Percentiles rank a stretch among this genome's conserved stretches.
phyloP scores from a whole-genome alignment of 1,284 basidiomycete genomes.

The Ustilago vetiveriae region DNA sequence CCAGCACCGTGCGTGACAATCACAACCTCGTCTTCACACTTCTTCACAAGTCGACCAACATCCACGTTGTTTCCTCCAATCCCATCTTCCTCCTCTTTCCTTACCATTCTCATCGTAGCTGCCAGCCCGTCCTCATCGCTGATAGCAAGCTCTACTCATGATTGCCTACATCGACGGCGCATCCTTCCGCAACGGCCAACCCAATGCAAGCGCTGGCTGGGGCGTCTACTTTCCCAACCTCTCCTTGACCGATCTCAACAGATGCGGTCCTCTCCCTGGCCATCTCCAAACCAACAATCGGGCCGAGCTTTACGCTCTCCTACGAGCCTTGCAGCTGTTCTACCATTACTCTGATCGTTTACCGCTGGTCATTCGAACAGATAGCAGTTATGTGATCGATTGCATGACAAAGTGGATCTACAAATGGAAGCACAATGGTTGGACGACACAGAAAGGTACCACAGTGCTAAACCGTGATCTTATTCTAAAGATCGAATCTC shows the following conservation, averaged over 20 bases:
- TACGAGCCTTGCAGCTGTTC: constrained; percentile 76
- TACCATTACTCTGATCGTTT: constrained; percentile 71
- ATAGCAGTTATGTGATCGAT: constrained; percentile 70
- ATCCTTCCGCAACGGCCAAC: constrained; percentile 77
- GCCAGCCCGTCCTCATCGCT: no score
- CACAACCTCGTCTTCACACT: no score
- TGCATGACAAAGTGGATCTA: constrained; percentile 75
- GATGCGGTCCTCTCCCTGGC: constrained; percentile 80
- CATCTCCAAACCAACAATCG: constrained; percentile 82
- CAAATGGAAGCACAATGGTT: constrained; percentile 73
- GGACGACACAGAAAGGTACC: constrained; percentile 70
- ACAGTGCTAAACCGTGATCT: constrained; percentile 76
- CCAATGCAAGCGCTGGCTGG: constrained; percentile 53
- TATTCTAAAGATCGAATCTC: constrained; percentile 72
- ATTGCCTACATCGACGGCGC: constrained; percentile 82
- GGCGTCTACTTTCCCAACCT: constrained; percentile 55
- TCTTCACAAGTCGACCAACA: no score
- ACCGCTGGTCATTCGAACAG: constrained; percentile 70
- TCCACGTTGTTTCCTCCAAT: no score
- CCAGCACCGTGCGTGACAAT: no score
- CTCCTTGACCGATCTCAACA: constrained; percentile 71
- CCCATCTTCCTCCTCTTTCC: no score
- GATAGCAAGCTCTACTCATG: no score
- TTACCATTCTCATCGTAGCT: no score
- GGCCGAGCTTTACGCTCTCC: constrained; percentile 83